Conservation (phyloP, 129 eudicot genomes). For the Helianthus annuus region HanXRQr2.0-SUNRISE NC_035442.2:181056241-181056740, state of each 20-base stretch:
- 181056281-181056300: slow-evolving; percentile 18
- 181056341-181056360: slow-evolving; percentile 10
- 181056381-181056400: slow-evolving; percentile 5
- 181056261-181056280: background rate
- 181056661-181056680: slow-evolving; percentile 40
- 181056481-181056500: slow-evolving; percentile 79
- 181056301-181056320: too few relatives aligned
- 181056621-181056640: slow-evolving; percentile 29
- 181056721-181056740: slow-evolving; percentile 29
- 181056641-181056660: slow-evolving; percentile 11
- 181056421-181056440: background rate
- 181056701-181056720: slow-evolving; percentile 37
- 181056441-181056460: slow-evolving; percentile 57
- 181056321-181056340: background rate
- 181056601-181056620: slow-evolving; percentile 44
- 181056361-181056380: slow-evolving; percentile 17
- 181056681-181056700: slow-evolving; percentile 31
- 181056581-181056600: slow-evolving; percentile 40
- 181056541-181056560: slow-evolving; percentile 67
- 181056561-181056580: slow-evolving; percentile 51
- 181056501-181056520: slow-evolving; percentile 97
- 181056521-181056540: slow-evolving; percentile 75
- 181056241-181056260: slow-evolving; percentile 2
- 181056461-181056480: slow-evolving; percentile 93
- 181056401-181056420: background rate